Base-by-base conservation (phyloP, 1,284 basidiomycete genomes). In the Ceratobasidium sp. region DNA sequence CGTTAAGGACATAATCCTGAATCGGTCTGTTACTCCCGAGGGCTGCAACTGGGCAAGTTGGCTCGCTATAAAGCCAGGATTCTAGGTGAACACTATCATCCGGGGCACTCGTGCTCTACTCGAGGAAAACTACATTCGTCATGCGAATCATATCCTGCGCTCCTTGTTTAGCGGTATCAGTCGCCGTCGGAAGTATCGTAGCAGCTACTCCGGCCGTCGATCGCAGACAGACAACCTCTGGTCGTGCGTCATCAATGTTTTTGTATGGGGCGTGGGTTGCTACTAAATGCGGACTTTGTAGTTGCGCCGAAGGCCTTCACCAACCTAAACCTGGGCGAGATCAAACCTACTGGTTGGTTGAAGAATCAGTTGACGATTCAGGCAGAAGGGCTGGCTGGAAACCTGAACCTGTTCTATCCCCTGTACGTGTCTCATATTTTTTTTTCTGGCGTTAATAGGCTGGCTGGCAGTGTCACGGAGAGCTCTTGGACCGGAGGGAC, bases 271-370 rank as follows among this genome's bases (percentile, higher is more conserved):
- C 49, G 34, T n/a, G n/a, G n/a, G 2, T 31, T n/a, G 7, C 41
- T 34, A 39, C 39, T 13, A 37, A 43, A 24, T 37, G 34, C 34
- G 34, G 34, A 9, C n/a, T 22, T 19, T 39, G 2, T 62, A 72
- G 69, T 72, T 22, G 41, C 69, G 3, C 69, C 69, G 4, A 61
- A 72, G 58, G 19, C 34, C 2, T 72, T 61, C 29, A 72, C 41
- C 8, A 72, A 61, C 16, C 58, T 72, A 4, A 48, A 46, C 27
- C 29, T 72, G 58, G 69, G 69, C 22, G 56, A 72, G 56, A 72
- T 72, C 46, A 72, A 72, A 34, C 69, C 69, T 19, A 62, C 56
- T 6, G 69, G 69, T 19, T 72, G 69, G 69, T 58, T 72, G 8
- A 59, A 62, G 39, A 58, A 62, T 22, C 69, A 72, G 39, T 31